A percentile compares a stretch with the other conserved stretches of the same genome.
Evolutionary conservation across 495 filamentous ascomycete species (phyloP).

Genomic region (Hypomontagnella monticulosa): DNA sequence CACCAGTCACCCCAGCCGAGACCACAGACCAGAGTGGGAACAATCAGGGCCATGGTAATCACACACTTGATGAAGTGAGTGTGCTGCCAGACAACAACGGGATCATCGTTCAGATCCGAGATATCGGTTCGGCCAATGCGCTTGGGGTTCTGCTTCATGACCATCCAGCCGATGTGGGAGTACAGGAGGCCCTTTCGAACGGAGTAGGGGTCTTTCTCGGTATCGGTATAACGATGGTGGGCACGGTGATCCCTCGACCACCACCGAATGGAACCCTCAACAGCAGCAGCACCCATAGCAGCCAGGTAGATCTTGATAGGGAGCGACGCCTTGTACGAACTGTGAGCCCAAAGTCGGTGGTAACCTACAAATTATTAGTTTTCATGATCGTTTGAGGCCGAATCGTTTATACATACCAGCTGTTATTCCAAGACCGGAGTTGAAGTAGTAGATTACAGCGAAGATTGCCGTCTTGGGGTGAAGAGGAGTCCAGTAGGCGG

Average conservation of each 20-base stretch:
- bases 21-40: conserved; percentile 86
- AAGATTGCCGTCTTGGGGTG: conserved; percentile 79
- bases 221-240: conserved; percentile 99
- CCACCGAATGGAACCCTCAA: conserved; percentile 96
- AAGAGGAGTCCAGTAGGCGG: conserved; percentile 84
- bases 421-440: conserved; percentile 88
- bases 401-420: conserved; percentile 65
- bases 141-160: conserved; percentile 94
- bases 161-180: conserved; percentile 94
- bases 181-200: conserved; percentile 98
- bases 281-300: conserved; percentile 89
- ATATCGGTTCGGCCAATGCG: conserved; percentile 96
- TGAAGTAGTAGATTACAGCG: conserved; percentile 89
- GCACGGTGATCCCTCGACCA: conserved; percentile 97
- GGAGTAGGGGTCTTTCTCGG: conserved; percentile 98
- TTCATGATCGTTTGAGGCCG: background rate
- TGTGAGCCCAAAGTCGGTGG: conserved; percentile 94
- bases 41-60: conserved; percentile 83
- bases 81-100: conserved; percentile 95
- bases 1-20: conserved; percentile 89
- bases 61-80: conserved; percentile 91
- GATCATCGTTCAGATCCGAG: conserved; percentile 93
- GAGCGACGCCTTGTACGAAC: conserved; percentile 87
- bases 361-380: conserved; percentile 65
- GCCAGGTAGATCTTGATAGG: conserved; percentile 95